These are phyloP conservation scores for Linum usitatissimum DNA, from an alignment of 345 rosid genomes.

Conservation along the genomic window DNA sequence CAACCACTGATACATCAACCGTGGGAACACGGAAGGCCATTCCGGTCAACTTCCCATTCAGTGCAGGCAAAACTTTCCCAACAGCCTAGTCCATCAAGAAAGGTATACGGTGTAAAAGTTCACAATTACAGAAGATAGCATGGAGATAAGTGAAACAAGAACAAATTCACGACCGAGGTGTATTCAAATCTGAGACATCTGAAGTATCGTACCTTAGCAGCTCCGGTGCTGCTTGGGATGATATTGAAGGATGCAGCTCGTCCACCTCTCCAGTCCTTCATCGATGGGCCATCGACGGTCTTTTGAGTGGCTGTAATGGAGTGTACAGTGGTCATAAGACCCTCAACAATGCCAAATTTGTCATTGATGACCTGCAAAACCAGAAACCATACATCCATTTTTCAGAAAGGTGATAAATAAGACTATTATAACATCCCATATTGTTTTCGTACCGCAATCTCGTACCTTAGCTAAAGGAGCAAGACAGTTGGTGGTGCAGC, in stretches of 20 bases:
- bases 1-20: constrained; percentile 65
- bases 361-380: constrained; percentile 41
- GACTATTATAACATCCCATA: not conserved
- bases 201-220: constrained; percentile 41
- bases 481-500: constrained; percentile 78
- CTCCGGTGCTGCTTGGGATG: constrained; percentile 71
- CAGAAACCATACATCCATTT: not conserved
- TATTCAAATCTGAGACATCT: not conserved
- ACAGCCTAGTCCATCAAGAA: constrained; percentile 34
- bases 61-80: constrained; percentile 49
- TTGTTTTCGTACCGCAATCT: not conserved
- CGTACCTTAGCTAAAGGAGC: constrained; percentile 61
- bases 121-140: not conserved
- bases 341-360: constrained; percentile 60
- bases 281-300: constrained; percentile 73
- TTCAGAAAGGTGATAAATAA: not conserved
- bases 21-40: constrained; percentile 73
- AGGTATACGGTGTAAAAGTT: not conserved
- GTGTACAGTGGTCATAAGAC: constrained; percentile 73
- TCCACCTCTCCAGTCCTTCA: constrained; percentile 80
- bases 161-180: not conserved
- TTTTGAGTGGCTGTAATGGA: constrained; percentile 65
- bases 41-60: constrained; percentile 59
- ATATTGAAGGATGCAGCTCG: constrained; percentile 68
- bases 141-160: not conserved